Evolutionary conservation across 345 rosid species (phyloP).

Genomic region (Hypericum perforatum): DNA sequence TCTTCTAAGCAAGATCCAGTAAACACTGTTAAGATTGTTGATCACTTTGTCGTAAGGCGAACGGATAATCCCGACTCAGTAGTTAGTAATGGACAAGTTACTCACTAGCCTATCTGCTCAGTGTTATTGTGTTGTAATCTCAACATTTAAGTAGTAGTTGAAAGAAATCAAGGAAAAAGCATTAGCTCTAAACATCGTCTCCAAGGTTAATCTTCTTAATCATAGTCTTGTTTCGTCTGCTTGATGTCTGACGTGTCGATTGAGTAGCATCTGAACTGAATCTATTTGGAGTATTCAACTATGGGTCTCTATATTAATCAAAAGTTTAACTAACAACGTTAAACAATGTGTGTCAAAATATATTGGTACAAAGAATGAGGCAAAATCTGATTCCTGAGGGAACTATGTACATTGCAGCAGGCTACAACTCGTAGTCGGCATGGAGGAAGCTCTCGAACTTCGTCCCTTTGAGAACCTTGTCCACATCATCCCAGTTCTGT

Average conservation of each 20-base stretch:
- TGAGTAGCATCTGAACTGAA: no score
- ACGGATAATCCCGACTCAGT: slow-evolving; percentile 26
- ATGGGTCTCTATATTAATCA: no score
- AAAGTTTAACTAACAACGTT: no score
- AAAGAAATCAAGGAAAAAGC: no score
- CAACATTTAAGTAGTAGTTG: neutral
- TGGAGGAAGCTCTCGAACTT: slow-evolving; percentile 19
- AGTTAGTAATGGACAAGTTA: slow-evolving; percentile 25
- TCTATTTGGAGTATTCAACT: no score
- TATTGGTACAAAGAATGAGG: no score
- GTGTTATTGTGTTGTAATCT: slow-evolving; percentile 16
- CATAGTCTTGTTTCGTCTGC: no score
- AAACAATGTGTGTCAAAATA: no score
- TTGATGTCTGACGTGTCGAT: no score
- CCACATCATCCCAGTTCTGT: slow-evolving; percentile 22
- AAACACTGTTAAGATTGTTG: slow-evolving; percentile 61
- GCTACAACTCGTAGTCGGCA: slow-evolving; percentile 13
- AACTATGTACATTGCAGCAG: slow-evolving; percentile 1
- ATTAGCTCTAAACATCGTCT: no score
- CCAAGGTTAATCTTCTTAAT: no score
- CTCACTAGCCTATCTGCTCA: slow-evolving; percentile 22
- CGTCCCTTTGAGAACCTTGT: slow-evolving; percentile 15
- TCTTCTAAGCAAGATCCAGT: slow-evolving; percentile 54
- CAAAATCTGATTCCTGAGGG: neutral
- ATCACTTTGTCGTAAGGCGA: slow-evolving; percentile 46